Conservation (phyloP, 305 asterid genomes). For the Solanum aculeatissimum region DNA sequence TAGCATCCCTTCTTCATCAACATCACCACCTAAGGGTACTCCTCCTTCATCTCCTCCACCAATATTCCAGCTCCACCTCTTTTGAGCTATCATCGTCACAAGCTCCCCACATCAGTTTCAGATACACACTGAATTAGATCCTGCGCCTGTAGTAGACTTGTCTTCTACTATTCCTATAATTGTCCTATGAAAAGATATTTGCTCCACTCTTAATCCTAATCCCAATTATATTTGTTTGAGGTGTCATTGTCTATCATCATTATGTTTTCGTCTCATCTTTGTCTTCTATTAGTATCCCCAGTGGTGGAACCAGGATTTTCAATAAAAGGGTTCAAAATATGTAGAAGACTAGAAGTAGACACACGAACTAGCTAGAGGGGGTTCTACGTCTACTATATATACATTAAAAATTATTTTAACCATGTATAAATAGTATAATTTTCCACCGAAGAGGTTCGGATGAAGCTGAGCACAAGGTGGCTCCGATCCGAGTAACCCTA, state of each 20-base stretch:
- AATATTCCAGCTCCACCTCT: background rate
- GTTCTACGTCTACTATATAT: no score
- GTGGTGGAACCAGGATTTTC: no score
- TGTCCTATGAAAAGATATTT: background rate
- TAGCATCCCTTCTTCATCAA: background rate
- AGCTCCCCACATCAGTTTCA: background rate
- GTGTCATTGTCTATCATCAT: background rate
- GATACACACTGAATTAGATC: background rate
- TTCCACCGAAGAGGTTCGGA: no score
- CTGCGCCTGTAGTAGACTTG: background rate
- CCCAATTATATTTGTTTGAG: background rate
- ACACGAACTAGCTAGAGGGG: no score
- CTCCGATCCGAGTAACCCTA: background rate
- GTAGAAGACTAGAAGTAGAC: no score
- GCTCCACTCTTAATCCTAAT: background rate
- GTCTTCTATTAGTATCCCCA: background rate
- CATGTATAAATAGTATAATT: no score
- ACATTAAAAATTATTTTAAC: no score
- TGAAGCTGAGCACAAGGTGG: no score
- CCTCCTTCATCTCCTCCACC: background rate
- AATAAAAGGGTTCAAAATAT: no score
- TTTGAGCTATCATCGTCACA: background rate
- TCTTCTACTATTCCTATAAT: background rate
- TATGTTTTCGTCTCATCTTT: background rate
- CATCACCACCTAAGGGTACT: background rate